Percentiles rank a stretch among this genome's conserved stretches.
Evolutionary conservation across 192 early-diverging fungal species (phyloP).

Genomic region (Lobosporangium transversale): DNA sequence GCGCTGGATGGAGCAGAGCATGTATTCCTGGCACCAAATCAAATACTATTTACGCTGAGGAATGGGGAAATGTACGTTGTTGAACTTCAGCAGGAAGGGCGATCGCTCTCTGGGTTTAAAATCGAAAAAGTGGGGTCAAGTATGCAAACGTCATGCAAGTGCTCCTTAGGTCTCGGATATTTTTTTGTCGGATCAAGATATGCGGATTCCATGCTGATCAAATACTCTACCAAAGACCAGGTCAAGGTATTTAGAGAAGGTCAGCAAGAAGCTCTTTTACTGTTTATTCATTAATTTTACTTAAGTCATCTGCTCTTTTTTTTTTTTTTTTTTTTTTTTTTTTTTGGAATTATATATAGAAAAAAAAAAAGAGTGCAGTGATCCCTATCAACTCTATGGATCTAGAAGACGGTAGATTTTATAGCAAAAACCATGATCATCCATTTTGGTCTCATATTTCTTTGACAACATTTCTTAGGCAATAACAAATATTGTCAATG

Average conservation of each 20-base stretch:
- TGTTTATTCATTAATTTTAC: neutral
- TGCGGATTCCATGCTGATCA: slow-evolving; percentile 76
- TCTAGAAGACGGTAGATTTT: slow-evolving; percentile 47
- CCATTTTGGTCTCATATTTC: neutral
- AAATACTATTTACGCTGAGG: slow-evolving; percentile 75
- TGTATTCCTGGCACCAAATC: slow-evolving; percentile 75
- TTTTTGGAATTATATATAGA: no score
- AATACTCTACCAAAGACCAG: slow-evolving; percentile 59
- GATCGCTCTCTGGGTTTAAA: slow-evolving; percentile 79
- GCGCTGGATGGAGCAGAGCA: slow-evolving; percentile 74
- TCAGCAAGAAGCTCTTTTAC: no score
- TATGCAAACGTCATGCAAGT: slow-evolving; percentile 65
- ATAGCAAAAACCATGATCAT: no score
- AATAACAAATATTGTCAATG: no score
- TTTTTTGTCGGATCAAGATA: slow-evolving; percentile 79
- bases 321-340: no score
- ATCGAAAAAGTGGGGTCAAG: slow-evolving; percentile 60
- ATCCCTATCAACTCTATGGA: slow-evolving; percentile 30
- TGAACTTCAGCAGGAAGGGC: slow-evolving; percentile 78
- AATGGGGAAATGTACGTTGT: slow-evolving; percentile 80
- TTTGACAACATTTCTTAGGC: neutral
- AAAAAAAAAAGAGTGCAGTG: slow-evolving; percentile 28
- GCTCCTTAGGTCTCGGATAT: slow-evolving; percentile 58
- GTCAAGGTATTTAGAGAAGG: slow-evolving; percentile 22
- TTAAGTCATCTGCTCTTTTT: neutral